A percentile compares a stretch with the other conserved stretches of the same genome.
phyloP scores from a whole-genome alignment of 345 rosid species.

The Ceriops zippeliana region DNA sequence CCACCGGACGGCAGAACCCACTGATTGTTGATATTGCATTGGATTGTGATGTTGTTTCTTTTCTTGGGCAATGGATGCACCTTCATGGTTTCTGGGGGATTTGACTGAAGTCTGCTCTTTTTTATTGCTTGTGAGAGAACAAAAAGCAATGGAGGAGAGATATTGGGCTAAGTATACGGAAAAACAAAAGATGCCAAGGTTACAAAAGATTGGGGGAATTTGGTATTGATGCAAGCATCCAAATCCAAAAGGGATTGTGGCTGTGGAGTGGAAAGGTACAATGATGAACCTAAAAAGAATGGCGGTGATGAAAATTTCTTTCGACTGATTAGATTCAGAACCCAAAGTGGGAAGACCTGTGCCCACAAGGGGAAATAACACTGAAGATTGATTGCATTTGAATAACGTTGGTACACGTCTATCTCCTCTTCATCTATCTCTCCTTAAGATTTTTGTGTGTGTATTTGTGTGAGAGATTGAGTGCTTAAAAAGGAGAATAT shows the following conservation, averaged over 20 bases:
- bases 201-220: conserved; percentile 14
- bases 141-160: conserved; percentile 8
- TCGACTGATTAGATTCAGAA: neutral
- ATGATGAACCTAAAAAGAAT: neutral
- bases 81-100: conserved; percentile 41
- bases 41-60: conserved; percentile 61
- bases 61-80: conserved; percentile 68
- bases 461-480: neutral
- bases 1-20: conserved; percentile 31
- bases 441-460: neutral
- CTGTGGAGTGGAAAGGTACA: conserved; percentile 3
- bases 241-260: conserved; percentile 28
- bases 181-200: conserved; percentile 28
- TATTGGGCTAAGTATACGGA: conserved; percentile 19
- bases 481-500: neutral
- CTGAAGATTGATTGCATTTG: neutral
- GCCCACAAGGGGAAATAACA: neutral
- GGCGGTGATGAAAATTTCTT: neutral
- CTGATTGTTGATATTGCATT: conserved; percentile 27
- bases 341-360: neutral
- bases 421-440: neutral
- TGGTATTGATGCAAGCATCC: conserved; percentile 31
- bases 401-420: neutral
- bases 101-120: neutral
- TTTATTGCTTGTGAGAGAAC: neutral